Base-by-base conservation (phyloP, 2,329 filamentous ascomycete species). In the Xylaria sp. region DNA sequence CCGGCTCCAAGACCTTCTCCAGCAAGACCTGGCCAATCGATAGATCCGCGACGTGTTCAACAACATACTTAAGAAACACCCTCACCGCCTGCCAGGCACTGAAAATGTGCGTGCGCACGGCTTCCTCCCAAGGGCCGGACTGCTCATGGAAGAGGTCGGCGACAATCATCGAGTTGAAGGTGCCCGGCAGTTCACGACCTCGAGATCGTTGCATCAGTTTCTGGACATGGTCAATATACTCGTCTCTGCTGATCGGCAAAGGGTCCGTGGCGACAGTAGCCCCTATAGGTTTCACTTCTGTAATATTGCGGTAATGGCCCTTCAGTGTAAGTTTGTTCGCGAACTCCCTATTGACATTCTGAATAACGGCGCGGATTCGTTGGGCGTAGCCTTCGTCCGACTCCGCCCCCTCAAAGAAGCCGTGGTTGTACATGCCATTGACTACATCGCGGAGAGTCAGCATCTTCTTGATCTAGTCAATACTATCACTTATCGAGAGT, bases 131-230 rank as follows among this genome's bases (percentile, higher is more conserved):
- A 0, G 77, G 78, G 6, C 60, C 50, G 0, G 78, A 84, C 52
- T 89, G 84, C 42, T 86, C 77, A 18, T 71, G 71, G 63, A 89
- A 89, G 0, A 90, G 66, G 19, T 87, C 79, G 0, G 73, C 71
- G 0, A 89, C 76, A 8, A 88, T 71, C 48, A 83, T 65, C 0
- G 85, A 79, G 54, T 86, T 86, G 66, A 84, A 87, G 0, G 74
- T 82, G 0, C 85, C 83, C 0, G 83, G 81, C 0, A 89, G 69
- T 63, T 89, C 86, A 4, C 78, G 70, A 1, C 82, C 84, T 29
- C 76, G 73, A 4, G 68, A 76, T 37, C 71, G 71, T 20, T 66
- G 58, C 46, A 83, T 68, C 2, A 75, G 68, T 0, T 66, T 54
- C 39, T 70, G 49, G 2, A 79, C 73, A 57, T 77, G 71, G 0